Conservation (phyloP, 179 eudicot species). For the Patellifolia procumbens region DNA sequence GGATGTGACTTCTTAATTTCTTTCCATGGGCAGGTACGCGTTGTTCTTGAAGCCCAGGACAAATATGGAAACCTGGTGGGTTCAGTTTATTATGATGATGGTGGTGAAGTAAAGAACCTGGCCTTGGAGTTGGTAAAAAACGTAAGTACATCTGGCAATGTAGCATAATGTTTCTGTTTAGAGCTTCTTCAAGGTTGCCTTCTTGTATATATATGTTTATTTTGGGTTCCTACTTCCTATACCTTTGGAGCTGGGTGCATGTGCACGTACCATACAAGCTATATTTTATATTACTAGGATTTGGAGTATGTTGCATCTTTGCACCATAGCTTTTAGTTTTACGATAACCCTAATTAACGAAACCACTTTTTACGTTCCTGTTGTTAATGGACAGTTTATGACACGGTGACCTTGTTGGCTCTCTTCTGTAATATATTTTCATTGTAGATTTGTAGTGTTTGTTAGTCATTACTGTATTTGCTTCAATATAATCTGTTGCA, state of each 20-base stretch:
- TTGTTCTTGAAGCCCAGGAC: slow-evolving; percentile 84
- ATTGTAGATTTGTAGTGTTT: not conserved
- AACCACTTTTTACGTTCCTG: not conserved
- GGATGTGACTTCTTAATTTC: slow-evolving; percentile 10
- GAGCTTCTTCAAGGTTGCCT: not conserved
- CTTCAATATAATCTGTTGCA: not conserved
- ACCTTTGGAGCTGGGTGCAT: not conserved
- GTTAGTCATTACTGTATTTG: not conserved
- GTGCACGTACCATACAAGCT: not conserved
- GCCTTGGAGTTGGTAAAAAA: slow-evolving; percentile 83
- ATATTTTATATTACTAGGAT: not conserved
- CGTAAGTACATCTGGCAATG: slow-evolving; percentile 41
- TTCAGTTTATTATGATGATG: slow-evolving; percentile 86
- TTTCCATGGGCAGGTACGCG: slow-evolving; percentile 62
- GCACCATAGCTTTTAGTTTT: not conserved
- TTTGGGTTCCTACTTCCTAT: not conserved
- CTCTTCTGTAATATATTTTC: not conserved
- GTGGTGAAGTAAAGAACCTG: slow-evolving; percentile 77
- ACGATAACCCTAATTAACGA: not conserved
- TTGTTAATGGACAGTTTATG: not conserved
- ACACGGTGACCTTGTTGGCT: not conserved
- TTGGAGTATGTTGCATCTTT: not conserved
- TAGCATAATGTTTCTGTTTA: not conserved
- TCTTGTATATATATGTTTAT: not conserved
- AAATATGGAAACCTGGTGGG: slow-evolving; percentile 78